Evolutionary conservation across 345 rosid species (phyloP).

Genomic region (Noccaea caerulescens): DNA sequence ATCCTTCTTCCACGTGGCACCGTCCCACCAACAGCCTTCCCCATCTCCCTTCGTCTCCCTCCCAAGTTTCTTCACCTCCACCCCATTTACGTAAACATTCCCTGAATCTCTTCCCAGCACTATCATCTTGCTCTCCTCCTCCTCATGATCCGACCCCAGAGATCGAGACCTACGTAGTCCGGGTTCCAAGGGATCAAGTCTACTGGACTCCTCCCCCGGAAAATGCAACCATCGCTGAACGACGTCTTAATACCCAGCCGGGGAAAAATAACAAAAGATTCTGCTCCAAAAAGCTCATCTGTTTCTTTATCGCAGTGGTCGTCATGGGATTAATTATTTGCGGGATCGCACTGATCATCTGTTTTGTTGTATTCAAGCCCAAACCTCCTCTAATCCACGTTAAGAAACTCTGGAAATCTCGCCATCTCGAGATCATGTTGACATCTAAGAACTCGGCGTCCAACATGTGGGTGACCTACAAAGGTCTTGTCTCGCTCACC

Average conservation of each 20-base stretch:
- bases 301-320: constrained; percentile 3
- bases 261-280: neutral
- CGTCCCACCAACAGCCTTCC: constrained; percentile 35
- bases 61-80: constrained; percentile 36
- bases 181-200: constrained; percentile 65
- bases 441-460: constrained; percentile 33
- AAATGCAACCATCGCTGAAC: constrained; percentile 42
- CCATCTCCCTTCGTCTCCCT: constrained; percentile 24
- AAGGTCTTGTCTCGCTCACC: constrained; percentile 25
- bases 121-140: constrained; percentile 25
- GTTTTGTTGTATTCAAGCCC: constrained; percentile 28
- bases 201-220: constrained; percentile 61
- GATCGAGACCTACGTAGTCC: constrained; percentile 56
- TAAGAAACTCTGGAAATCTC: constrained; percentile 18
- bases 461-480: constrained; percentile 34
- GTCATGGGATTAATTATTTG: constrained; percentile 25
- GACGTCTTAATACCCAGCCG: constrained; percentile 9
- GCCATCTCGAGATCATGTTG: constrained; percentile 19
- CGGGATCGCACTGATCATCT: constrained; percentile 9
- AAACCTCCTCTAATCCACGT: constrained; percentile 25
- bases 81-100: constrained; percentile 33
- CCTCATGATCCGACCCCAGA: constrained; percentile 29
- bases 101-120: constrained; percentile 3
- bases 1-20: constrained; percentile 31
- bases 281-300: constrained; percentile 14